Evolutionary conservation across 225 moss, liverwort and hornwort species (phyloP), one percentile per base, ranked within the genome.

Genomic region (Rhytidiadelphus loreus): DNA sequence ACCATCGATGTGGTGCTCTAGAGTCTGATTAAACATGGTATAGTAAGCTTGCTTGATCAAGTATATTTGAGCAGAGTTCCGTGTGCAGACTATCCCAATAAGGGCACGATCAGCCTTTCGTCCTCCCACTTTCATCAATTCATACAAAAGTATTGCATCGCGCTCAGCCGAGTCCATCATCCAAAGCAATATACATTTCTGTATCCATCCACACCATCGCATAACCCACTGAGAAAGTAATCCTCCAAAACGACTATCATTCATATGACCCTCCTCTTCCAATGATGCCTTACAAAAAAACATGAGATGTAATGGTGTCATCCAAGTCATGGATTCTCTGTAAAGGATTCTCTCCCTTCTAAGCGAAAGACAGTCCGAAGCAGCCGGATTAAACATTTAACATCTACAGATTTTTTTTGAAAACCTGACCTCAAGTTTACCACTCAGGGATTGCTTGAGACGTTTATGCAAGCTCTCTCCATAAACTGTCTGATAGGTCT

Each of bases 161-260:
- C 95, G 93, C 89, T 93, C 93, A 53, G 95, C 79, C 59, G 95
- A 68, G 44, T 95, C 93, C 95, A 95, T 93, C 95, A 95, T 95
- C 95, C 95, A 95, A 85, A 95, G 86, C 90, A 95, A 84, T 48
- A 93, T 70, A 86, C 92, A 94, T 80, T 93, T 95, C 95, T 95
- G 57, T 20, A 88, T 23, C 56, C 83, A 85, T 63, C 81, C 90
- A 87, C 82, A 90, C n/a, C 83, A 90, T 83, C 88, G 86, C 65
- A 39, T 2, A 81, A 77, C 60, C 87, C 83, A 72, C 79, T 91
- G n/a, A 77, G 37, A 16, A 35, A 81, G 60, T 37, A 24, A 57
- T 79, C 70, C 84, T 48, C 26, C 44, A 35, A 63, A 53, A 62
- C 17, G 62, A 82, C 23, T n/a, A 32, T 33, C 61, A 60, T 52